Percentiles rank a stretch among this genome's conserved stretches.
These are phyloP conservation scores for Cryptococcus hybrid DNA, from an alignment of 1,284 basidiomycete genomes.

Conservation along the genomic window DNA sequence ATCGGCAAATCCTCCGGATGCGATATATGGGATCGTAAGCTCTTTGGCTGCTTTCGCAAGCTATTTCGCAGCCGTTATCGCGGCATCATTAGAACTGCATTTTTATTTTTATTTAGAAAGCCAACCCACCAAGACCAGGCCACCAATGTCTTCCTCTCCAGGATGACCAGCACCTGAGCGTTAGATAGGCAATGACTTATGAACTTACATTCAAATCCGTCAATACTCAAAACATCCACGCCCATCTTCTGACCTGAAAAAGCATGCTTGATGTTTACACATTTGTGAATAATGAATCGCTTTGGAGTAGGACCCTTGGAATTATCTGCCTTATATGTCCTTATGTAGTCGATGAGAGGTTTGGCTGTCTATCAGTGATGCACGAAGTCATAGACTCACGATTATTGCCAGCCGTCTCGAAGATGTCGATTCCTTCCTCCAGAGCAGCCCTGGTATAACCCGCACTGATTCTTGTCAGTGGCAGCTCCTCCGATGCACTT, in stretches of 20 bases:
- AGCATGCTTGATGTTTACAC: conserved; percentile 82
- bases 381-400: conserved; percentile 55
- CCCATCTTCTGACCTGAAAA: conserved; percentile 73
- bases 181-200: conserved; percentile 38
- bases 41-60: conserved; percentile 85
- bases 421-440: conserved; percentile 82
- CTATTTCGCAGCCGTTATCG: conserved; percentile 49
- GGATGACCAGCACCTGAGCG: conserved; percentile 73
- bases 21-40: conserved; percentile 79
- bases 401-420: conserved; percentile 92
- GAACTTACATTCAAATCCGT: conserved; percentile 74
- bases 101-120: neutral
- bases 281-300: conserved; percentile 85
- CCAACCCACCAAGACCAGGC: conserved; percentile 70
- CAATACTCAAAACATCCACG: conserved; percentile 81
- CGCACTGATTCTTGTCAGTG: conserved; percentile 30
- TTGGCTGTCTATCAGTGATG: conserved; percentile 56
- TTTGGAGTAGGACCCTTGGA: conserved; percentile 13
- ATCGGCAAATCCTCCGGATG: conserved; percentile 83
- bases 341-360: conserved; percentile 76
- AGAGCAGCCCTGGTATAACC: conserved; percentile 78
- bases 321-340: conserved; percentile 51
- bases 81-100: neutral
- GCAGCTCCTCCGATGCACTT: conserved; percentile 41
- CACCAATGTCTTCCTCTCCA: conserved; percentile 91